Evolutionary conservation across 2,329 filamentous ascomycete genomes (phyloP), one percentile per base, ranked within the genome.

Genomic region (Diaporthe capsici): DNA sequence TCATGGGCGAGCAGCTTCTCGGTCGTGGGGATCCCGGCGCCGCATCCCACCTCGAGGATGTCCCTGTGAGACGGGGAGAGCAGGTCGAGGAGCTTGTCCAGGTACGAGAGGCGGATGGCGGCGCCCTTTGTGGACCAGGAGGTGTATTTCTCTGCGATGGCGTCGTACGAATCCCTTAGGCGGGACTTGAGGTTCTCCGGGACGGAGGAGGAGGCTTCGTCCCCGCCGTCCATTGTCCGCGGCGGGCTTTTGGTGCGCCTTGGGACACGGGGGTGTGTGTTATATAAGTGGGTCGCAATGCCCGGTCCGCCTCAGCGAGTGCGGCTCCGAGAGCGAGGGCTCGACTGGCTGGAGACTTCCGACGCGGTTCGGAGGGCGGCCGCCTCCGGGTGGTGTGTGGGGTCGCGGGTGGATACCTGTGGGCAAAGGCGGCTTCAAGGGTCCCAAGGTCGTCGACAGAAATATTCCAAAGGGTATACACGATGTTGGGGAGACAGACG

Each of bases 11-110:
- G 80, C 17, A 87, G 82, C 60, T 76, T 80, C 67, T 80, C 75
- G 2, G 83, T 83, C 17, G 84, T 82, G 10, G 85, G 86, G 10
- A 82, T 51, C 49, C 86, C 86, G 47, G 82, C 80, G 57, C 86
- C 86, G 79, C 85, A 86, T 58, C 86, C 86, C 10, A 87, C 82
- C 75, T 87, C 86, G 37, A 87, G 83, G 31, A 85, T 79, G 39
- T 74, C 58, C 1, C 42, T 60, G n/a, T 74, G 60, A 20, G 42
- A 57, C 71, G 73, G 13, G 68, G 70, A 22, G 20, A 85, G 79
- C 25, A 80, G 77, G 1, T 63, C 75, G 34, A 84, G 73, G 8
- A 86, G 80, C 68, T 80, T 79, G 39, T 81, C 80, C 20, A 86
- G 80, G 74, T 86, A 86, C 9, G 76, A 49, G 20, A 83, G 72